Conservation (phyloP, 2,329 filamentous ascomycete species). For the Falciphora oryzae region DNA sequence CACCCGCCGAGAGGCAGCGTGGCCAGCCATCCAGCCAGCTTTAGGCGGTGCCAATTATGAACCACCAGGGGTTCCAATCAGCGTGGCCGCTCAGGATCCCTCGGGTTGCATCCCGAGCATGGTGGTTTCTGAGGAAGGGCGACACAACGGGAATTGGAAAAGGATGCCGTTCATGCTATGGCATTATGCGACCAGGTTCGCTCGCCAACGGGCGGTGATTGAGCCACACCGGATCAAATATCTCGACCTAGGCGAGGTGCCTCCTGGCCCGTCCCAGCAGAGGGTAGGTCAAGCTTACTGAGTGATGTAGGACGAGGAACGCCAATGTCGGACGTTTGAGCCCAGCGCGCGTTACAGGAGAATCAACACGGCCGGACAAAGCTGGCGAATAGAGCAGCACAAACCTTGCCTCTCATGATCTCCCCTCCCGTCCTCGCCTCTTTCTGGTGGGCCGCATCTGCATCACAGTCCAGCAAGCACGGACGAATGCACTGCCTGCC, state of each 20-base stretch:
- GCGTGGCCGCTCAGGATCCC: too few relatives aligned
- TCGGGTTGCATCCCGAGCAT: too few relatives aligned
- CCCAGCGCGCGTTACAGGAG: too few relatives aligned
- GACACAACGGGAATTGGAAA: too few relatives aligned
- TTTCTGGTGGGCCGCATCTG: not conserved
- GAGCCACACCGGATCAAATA: not conserved
- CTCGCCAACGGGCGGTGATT: not conserved
- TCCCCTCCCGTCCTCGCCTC: not conserved
- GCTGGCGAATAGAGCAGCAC: not conserved
- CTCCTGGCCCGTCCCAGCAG: too few relatives aligned
- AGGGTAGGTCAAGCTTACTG: not conserved
- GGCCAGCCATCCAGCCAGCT: too few relatives aligned
- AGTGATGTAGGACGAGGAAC: not conserved
- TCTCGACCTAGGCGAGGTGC: not conserved
- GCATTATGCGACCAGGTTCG: too few relatives aligned
- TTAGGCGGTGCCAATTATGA: too few relatives aligned
- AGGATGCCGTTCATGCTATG: too few relatives aligned
- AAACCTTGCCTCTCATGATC: not conserved
- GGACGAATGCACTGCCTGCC: not conserved
- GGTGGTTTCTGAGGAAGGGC: too few relatives aligned
- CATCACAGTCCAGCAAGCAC: not conserved
- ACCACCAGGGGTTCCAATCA: too few relatives aligned
- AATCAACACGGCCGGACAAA: not conserved
- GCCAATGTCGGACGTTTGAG: not conserved
- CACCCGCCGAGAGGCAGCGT: not conserved